Base-by-base conservation (phyloP, 179 eudicot genomes). In the Carnegiea gigantea region DNA sequence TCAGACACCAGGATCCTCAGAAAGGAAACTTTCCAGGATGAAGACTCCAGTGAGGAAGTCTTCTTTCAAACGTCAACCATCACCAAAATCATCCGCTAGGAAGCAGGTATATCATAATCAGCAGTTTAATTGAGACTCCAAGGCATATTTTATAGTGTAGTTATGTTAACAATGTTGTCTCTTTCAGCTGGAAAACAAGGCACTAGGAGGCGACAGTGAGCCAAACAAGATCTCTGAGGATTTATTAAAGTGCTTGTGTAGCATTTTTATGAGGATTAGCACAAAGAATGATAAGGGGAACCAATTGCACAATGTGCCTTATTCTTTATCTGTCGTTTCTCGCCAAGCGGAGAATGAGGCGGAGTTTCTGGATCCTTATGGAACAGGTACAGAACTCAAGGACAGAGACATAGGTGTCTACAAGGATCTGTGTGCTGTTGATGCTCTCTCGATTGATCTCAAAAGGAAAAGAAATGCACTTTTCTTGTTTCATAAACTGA, bases 221-320 rank as follows among this genome's bases (percentile, higher is more conserved):
- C 88, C 93, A 18, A 93, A 95, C 89, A 91, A 87, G 76, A 89
- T 94, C 60, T 94, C 98, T 0, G 98, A 94, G 83, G 91, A 87
- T 84, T 82, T 94, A 83, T 48, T 94, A 80, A 91, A 89, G 83
- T 93, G 95, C 78, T 84, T 94, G 72, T 86, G 90, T 79, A 91
- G 89, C 83, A 92, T 94, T 73, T 91, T 88, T 67, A 80, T 86
- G 64, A 90, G 92, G 89, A 76, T 92, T 84, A 86, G 90, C 82
- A 78, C 73, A 70, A 70, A 82, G 51, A 89, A 86, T 68, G 88
- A 78, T 67, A 88, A 80, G 43, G 49, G 83, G 44, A 75, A 82
- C 78, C 86, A 73, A 73, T 44, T 70, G 38, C 89, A 89, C 21
- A 78, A 82, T 28, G 44, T 90, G 72, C 84, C 91, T 33, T 88